Evolutionary conservation across 78 protist species (phyloP).

Genomic region (Blattamonas nauphoetae): DNA sequence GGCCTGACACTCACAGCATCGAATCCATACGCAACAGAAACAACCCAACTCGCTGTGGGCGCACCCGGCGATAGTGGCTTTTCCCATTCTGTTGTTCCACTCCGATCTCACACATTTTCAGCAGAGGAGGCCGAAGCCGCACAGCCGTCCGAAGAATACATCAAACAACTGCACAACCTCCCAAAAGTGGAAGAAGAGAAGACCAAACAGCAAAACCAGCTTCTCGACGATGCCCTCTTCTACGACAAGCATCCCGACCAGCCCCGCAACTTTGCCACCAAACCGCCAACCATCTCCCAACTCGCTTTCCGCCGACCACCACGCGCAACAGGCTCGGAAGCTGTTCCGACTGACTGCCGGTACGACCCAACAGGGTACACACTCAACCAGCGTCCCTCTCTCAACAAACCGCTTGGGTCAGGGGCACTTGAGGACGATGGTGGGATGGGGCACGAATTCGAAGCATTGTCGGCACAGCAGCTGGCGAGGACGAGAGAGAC

Average conservation of each 20-base stretch:
- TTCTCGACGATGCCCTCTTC: not conserved
- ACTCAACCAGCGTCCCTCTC: not conserved
- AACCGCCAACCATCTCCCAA: not conserved
- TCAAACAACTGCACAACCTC: not conserved
- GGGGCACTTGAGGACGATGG: not conserved
- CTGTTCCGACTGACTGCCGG: not conserved
- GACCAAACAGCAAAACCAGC: not conserved
- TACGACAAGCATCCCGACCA: not conserved
- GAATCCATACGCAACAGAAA: not conserved
- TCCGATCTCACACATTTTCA: not conserved
- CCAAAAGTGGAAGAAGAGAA: not conserved
- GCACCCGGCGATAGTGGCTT: not conserved
- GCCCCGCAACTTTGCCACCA: not conserved
- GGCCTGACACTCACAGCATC: not conserved
- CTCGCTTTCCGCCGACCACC: not conserved
- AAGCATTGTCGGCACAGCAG: not conserved
- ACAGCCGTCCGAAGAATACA: not conserved
- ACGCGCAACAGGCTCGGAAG: not conserved
- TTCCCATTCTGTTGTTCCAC: not conserved
- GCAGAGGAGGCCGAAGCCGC: not conserved
- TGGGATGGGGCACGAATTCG: not conserved
- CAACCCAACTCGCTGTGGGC: not conserved
- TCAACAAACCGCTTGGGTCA: not conserved
- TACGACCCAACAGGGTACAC: not conserved
- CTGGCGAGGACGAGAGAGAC: not conserved